Base-by-base conservation (phyloP, 495 filamentous ascomycete species). In the Trichocladium antarcticum region DNA sequence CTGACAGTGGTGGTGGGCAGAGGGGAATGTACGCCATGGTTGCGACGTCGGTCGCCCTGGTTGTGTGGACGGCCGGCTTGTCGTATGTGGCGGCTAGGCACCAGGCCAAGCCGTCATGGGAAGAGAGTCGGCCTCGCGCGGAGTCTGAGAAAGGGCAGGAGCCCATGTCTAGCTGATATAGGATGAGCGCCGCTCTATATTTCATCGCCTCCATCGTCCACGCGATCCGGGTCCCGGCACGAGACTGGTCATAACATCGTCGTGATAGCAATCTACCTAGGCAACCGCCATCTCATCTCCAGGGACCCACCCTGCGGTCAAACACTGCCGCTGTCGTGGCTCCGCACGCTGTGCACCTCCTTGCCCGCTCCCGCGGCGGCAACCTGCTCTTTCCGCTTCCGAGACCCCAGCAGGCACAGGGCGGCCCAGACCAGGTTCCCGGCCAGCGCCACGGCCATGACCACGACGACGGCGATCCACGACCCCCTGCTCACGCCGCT, bases 21-120 rank as follows among this genome's bases (percentile, higher is more conserved):
- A 60, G 61, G 45, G 75, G 77, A 3, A 79, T 78, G 75, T 79
- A 73, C 66, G 74, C 77, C 35, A 79, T 80, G 75, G 74, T 78
- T 41, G 72, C 62, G 5, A 69, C 66, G 14, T 76, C 70, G 28
- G 67, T 77, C 49, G 71, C 74, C 2, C 44, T 80, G 42, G 68
- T 55, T 0, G 40, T 74, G 0, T 78, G 75, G 75, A 77, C 75
- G 12, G 71, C 54, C 11, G 63, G 60, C 1, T 54, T 79, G 42
- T 58, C 71, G 10, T 73, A 61, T 6, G 37, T 41, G 1, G 17
- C 46, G 1, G 17, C 27, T 16, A 39, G 37, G 37, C n/a, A 32
- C 15, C 5, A 5, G 27, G 27, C 5, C 5, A 10, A 29, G 27
- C 10, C 27, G 27, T 29, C 27, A 29, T 10, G 27, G 10, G 10